Base-by-base conservation (phyloP, 305 asterid genomes). In the Solanum aculeatissimum region DNA sequence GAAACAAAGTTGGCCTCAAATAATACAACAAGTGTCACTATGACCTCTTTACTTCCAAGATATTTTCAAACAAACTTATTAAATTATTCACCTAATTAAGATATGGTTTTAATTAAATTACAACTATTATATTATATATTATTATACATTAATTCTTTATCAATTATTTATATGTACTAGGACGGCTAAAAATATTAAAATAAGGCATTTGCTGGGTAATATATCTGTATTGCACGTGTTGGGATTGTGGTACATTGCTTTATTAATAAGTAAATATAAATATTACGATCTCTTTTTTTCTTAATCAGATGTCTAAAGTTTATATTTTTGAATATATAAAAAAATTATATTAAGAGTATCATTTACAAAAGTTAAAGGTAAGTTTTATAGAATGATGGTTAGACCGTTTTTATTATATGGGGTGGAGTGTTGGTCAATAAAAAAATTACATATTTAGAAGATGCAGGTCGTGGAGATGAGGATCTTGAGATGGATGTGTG, bases 141-240 rank as follows among this genome's bases (percentile, higher is more conserved):
- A 13, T 35, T 74, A 16, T 47, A 47, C 15, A 75, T 25, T 23
- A 47, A 47, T 74, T 74, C 4, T 45, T 47, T 75, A 74, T 47
- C 27, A 75, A 75, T 9, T 66, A 32, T 35, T 35, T 40, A 45
- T 49, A 43, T 25, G 43, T 16, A 27, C 18, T 27, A 15, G 82
- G 82, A 75, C 63, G 45, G 71, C 80, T 25, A 25, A 86, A 62
- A 57, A 49, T 62, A 25, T 23, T 16, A 82, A 60, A 66, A 49
- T 51, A 19, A 19, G 70, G 71, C 80, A 85, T 72, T 83, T 72
- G 83, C 9, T n/a, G 2, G 18, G 49, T 27, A 71, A 71, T 35
- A 58, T 23, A 62, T 54, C 11, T 72, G 87, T 49, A 6, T 70
- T 35, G 25, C 85, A 86, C 70, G 71, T 86, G 88, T 71, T 25